A percentile compares a stretch with the other conserved stretches of the same genome.
Conservation (phyloP, 495 filamentous ascomycete species). For the Trichocladium antarcticum region DNA sequence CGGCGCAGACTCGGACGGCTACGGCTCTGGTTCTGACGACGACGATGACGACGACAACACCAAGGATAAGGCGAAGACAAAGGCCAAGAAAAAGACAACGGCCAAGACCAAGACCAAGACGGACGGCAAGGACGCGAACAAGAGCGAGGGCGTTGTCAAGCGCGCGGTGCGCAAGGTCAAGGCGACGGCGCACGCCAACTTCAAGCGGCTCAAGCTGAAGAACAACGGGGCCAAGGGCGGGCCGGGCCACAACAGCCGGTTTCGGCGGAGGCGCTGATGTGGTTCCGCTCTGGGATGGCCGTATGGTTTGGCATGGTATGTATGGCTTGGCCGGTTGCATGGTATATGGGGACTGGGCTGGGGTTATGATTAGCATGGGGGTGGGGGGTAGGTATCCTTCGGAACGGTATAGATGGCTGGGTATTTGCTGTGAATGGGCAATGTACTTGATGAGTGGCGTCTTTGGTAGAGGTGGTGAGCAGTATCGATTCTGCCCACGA, state of each 20-base stretch:
- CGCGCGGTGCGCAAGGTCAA: conserved; percentile 55
- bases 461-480: no score
- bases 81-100: conserved; percentile 21
- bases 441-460: no score
- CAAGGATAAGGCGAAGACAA: conserved; percentile 18
- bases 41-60: conserved; percentile 17
- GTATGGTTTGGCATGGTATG: neutral
- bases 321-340: neutral
- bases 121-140: conserved; percentile 30
- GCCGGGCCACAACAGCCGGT: conserved; percentile 38
- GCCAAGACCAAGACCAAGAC: conserved; percentile 24
- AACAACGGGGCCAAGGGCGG: conserved; percentile 47
- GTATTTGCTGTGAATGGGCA: no score
- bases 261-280: conserved; percentile 34
- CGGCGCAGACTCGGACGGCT: neutral
- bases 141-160: conserved; percentile 44
- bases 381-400: no score
- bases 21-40: conserved; percentile 18
- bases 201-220: conserved; percentile 66
- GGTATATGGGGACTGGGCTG: neutral
- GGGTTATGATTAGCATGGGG: neutral
- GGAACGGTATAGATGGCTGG: no score
- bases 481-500: no score
- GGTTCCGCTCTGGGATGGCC: neutral
- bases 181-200: conserved; percentile 70